phyloP scores from a whole-genome alignment of 345 rosid species.

The Cardamine chenopodiifolia region DNA sequence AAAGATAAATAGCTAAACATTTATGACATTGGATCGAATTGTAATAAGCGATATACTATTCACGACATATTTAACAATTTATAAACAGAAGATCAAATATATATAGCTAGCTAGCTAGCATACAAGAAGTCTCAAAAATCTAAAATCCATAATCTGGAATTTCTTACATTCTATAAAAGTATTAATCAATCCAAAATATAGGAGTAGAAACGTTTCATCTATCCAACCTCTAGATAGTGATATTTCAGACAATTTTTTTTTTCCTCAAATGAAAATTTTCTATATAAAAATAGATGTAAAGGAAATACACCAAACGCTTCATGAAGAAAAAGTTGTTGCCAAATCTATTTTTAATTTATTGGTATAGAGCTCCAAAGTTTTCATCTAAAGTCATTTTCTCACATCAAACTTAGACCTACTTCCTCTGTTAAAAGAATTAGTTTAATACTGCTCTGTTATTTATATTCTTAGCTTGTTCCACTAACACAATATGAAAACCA shows the following conservation, averaged over 20 bases:
- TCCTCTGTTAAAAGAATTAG: slow-evolving; percentile 31
- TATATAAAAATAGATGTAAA: slow-evolving; percentile 3
- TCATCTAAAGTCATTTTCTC: slow-evolving; percentile 36
- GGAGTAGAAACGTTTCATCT: background rate
- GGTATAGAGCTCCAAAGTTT: slow-evolving; percentile 31
- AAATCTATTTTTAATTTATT: slow-evolving; percentile 31
- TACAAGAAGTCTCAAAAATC: background rate
- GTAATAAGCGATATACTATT: background rate
- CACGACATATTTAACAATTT: background rate
- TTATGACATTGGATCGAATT: background rate
- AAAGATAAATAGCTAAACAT: background rate
- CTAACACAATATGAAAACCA: slow-evolving; percentile 7
- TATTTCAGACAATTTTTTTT: background rate
- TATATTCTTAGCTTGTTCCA: slow-evolving; percentile 30
- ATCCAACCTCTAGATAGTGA: slow-evolving; percentile 7
- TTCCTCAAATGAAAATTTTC: background rate
- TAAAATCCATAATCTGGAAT: background rate
- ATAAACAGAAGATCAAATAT: background rate
- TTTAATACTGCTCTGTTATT: slow-evolving; percentile 11
- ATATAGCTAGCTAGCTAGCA: no score
- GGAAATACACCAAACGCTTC: slow-evolving; percentile 35
- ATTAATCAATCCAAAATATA: background rate
- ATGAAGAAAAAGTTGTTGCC: slow-evolving; percentile 35
- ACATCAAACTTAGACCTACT: slow-evolving; percentile 34
- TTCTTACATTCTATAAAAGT: background rate